These are phyloP conservation scores for Strigomonas galati DNA, from an alignment of 208 protist genomes.

Conservation along the genomic window DNA sequence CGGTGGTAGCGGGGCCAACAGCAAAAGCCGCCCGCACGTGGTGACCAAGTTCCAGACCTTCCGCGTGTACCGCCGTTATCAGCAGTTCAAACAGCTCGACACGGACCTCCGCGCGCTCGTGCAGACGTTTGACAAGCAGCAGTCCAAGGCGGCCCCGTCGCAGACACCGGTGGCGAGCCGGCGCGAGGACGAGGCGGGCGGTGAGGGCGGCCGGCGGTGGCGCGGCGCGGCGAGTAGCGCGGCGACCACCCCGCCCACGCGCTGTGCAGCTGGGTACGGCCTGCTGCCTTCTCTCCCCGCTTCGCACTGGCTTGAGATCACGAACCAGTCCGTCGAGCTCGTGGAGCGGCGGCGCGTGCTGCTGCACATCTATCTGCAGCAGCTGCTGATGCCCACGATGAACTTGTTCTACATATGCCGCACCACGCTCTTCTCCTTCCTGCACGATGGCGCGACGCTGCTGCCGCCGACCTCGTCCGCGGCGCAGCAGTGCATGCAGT, in stretches of 20 bases:
- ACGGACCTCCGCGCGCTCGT: conserved; percentile 37
- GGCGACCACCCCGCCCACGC: conserved; percentile 11
- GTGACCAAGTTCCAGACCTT: conserved; percentile 14
- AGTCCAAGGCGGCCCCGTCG: neutral
- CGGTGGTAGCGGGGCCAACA: too few species aligned
- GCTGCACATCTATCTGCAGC: conserved; percentile 83
- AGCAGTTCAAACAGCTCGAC: conserved; percentile 79
- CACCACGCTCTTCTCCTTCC: conserved; percentile 66
- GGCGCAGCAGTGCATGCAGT: too few species aligned
- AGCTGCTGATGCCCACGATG: conserved; percentile 60
- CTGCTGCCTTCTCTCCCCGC: conserved; percentile 73
- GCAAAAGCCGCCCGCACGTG: neutral
- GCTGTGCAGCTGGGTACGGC: conserved; percentile 63
- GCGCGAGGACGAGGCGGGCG: too few species aligned
- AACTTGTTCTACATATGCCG: conserved; percentile 78
- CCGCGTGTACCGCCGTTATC: conserved; percentile 78
- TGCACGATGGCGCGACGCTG: conserved; percentile 78
- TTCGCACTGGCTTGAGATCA: conserved; percentile 85
- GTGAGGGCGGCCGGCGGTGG: too few species aligned
- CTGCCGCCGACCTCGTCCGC: too few species aligned
- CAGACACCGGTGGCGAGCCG: too few species aligned
- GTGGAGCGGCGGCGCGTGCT: conserved; percentile 73
- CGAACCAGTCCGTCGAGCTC: conserved; percentile 77
- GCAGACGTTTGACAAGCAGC: neutral
- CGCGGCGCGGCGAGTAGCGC: too few species aligned